phyloP scores from a whole-genome alignment of 1,284 basidiomycete genomes.

The Fomes fomentarius region DNA sequence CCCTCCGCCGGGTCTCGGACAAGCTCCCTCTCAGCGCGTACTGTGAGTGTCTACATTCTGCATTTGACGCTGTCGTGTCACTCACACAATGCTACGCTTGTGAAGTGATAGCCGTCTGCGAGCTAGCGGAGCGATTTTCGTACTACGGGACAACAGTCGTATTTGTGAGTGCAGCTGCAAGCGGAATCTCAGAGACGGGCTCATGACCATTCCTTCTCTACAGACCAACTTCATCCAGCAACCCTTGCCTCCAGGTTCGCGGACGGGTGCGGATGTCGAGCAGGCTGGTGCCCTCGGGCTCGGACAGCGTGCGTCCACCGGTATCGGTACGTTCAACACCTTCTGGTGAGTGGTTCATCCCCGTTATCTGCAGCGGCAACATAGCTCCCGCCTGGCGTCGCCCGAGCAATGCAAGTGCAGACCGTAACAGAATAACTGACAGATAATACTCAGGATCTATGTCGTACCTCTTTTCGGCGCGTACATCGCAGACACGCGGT shows the following conservation, averaged over 20 bases:
- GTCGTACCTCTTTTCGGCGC: constrained; percentile 66
- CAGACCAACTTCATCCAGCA: constrained; percentile 78
- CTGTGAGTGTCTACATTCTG: constrained; percentile 41
- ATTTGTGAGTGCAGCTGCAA: constrained; percentile 49
- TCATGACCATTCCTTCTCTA: constrained; percentile 8
- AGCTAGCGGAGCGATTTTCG: constrained; percentile 79
- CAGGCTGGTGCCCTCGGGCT: constrained; percentile 74
- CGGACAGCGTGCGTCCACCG: constrained; percentile 70
- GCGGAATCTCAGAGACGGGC: constrained; percentile 22
- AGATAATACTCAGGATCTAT: constrained; percentile 40
- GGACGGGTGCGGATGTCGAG: constrained; percentile 63
- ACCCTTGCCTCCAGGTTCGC: constrained; percentile 65
- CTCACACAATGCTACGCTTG: too few species aligned
- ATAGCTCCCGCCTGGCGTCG: too few species aligned
- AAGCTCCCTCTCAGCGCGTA: constrained; percentile 67
- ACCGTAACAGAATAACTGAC: neutral
- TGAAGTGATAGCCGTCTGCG: constrained; percentile 69
- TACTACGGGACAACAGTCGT: constrained; percentile 67
- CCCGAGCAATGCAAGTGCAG: too few species aligned
- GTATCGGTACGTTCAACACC: constrained; percentile 65
- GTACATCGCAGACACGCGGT: constrained; percentile 73
- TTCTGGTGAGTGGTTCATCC: constrained; percentile 42
- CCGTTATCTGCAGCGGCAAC: neutral
- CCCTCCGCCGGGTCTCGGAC: constrained; percentile 66
- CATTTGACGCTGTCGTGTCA: too few species aligned